A percentile compares a stretch with the other conserved stretches of the same genome.
These are phyloP conservation scores for Cutaneotrichosporon sp. DNA, from an alignment of 1,284 basidiomycete species.

Conservation along the genomic window DNA sequence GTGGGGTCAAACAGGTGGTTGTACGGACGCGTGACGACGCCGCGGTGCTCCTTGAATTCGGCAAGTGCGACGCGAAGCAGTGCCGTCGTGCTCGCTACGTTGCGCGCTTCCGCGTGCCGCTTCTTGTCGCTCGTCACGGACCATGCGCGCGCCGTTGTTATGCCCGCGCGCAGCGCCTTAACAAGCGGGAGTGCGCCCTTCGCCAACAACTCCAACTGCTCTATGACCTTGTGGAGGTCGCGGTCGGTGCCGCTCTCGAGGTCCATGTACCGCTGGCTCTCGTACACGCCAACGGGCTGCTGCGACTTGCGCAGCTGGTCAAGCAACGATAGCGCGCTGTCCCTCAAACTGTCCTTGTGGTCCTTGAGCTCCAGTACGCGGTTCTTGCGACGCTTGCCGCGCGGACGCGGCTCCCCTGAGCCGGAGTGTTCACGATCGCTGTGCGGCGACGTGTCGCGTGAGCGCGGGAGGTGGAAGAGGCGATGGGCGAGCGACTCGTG, in stretches of 20 bases:
- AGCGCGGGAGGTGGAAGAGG: constrained; percentile 4
- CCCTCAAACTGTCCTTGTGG: constrained; percentile 15
- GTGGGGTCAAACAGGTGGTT: constrained; percentile 61
- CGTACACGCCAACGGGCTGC: constrained; percentile 74
- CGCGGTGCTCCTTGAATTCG: constrained; percentile 55
- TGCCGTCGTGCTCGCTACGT: neutral
- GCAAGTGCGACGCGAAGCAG: constrained; percentile 44
- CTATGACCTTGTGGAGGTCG: constrained; percentile 58
- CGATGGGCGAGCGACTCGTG: constrained; percentile 6
- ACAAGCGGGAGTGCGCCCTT: constrained; percentile 62
- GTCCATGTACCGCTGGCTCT: constrained; percentile 73
- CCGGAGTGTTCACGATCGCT: neutral
- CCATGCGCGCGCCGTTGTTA: constrained; percentile 40
- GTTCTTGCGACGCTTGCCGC: neutral
- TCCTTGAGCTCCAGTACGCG: neutral
- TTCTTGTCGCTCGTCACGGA: constrained; percentile 15
- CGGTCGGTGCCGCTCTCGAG: constrained; percentile 60
- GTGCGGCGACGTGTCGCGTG: constrained; percentile 4
- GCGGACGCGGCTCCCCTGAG: neutral
- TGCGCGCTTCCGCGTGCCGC: neutral
- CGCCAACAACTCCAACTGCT: constrained; percentile 60
- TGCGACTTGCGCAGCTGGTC: constrained; percentile 52
- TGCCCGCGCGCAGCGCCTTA: constrained; percentile 28
- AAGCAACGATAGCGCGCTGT: constrained; percentile 41
- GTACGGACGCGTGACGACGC: constrained; percentile 69